Conservation (phyloP, 2,329 filamentous ascomycete species). For the Fusarium succisae region DNA sequence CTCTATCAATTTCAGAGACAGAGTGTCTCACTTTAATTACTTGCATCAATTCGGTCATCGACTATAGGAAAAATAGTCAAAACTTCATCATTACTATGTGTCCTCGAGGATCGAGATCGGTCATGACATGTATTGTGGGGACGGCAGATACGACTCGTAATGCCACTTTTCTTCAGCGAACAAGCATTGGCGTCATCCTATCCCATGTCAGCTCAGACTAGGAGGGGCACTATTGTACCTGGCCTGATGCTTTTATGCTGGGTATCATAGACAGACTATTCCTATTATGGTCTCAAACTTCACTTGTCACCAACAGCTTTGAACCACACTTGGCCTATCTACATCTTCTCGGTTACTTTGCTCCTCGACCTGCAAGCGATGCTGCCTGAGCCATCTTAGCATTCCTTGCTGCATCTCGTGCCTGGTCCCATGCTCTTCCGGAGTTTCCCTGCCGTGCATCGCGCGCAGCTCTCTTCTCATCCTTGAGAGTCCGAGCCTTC, state of each 20-base stretch:
- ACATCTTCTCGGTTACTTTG: constrained; percentile 50
- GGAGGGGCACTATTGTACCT: constrained; percentile 23
- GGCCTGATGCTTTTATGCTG: constrained; percentile 18
- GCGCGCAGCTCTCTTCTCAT: constrained; percentile 68
- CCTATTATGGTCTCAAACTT: constrained; percentile 17
- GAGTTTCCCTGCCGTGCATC: constrained; percentile 63
- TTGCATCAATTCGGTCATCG: background rate
- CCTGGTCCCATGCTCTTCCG: constrained; percentile 66
- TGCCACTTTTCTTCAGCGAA: constrained; percentile 27
- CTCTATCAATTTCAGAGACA: background rate
- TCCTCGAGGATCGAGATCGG: constrained; percentile 2
- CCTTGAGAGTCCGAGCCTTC: constrained; percentile 77
- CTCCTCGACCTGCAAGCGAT: constrained; percentile 65
- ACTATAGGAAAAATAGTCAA: background rate
- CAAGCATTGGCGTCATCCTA: constrained; percentile 21
- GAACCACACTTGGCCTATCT: constrained; percentile 9
- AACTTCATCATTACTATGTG: constrained; percentile 14
- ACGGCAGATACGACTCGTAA: constrained; percentile 25
- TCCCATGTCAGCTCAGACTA: constrained; percentile 3
- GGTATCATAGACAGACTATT: constrained; percentile 35
- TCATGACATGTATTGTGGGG: constrained; percentile 30
- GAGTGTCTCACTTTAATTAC: background rate
- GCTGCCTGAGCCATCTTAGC: constrained; percentile 64
- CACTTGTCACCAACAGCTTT: constrained; percentile 4
- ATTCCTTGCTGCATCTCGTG: constrained; percentile 60